Base-by-base conservation (phyloP, 345 rosid genomes). In the Carallia pectinifolia region DNA sequence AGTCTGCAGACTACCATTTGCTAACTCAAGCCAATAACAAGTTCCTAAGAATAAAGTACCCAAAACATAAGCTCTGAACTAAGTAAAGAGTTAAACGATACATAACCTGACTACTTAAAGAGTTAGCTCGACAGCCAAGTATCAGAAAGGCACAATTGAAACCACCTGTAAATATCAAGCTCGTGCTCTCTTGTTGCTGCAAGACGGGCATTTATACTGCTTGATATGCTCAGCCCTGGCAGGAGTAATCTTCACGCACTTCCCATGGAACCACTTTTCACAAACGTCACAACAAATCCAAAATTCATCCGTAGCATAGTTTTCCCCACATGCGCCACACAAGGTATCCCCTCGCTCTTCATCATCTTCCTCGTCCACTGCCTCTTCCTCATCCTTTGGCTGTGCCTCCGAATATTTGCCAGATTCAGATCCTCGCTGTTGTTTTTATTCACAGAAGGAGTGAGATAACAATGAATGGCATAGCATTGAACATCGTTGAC, bases 371-470 rank as follows among this genome's bases (percentile, higher is more conserved):
- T 70, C 75, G 1, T 76, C 79, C 40, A 75, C 6, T 61, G 48
- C 74, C 33, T 70, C 79, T 30, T 76, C 71, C 29, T 76, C 79
- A 15, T 76, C 71, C 56, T 70, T 76, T 16, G 71, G 66, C 55
- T 59, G 79, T 3, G 53, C 73, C 77, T 74, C 88, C 12, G 81
- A 37, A 36, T 47, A 64, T 70, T 84, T 89, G 62, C 29, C 78
- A 48, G 90, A 62, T 74, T 89, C 92, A 16, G 87, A 62, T 18
- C 74, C 84, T 70, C 77, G 74, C 88, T 87, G 90, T 74, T 0
- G 48, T 40, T 78, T 71, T 71, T 56, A 70, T 47, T 33, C 66
- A 58, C 67, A 74, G 23, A 23, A 23, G 29, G 50, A 73, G 67
- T 47, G 15, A 40, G 17, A 67, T 19, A 40, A 30, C 19, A 39